These are phyloP conservation scores for Quercus dentata DNA, from an alignment of 306 rosid genomes.

Conservation along the genomic window DNA sequence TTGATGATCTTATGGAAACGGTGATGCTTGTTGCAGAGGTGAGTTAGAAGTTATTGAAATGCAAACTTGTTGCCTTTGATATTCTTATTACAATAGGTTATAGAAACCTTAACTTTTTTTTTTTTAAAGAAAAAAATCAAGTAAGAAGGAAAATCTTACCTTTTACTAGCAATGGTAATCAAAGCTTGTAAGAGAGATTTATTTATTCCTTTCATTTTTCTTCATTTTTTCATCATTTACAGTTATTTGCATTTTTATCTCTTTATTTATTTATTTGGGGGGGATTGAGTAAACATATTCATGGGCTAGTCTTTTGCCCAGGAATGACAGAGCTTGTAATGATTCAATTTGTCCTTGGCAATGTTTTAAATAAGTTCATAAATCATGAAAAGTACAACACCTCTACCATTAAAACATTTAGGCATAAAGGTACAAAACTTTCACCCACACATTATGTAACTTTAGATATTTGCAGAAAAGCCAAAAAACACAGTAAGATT, in stretches of 20 bases:
- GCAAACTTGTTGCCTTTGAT: conserved; percentile 5
- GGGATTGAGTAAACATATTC: neutral
- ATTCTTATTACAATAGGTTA: neutral
- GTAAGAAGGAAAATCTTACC: neutral
- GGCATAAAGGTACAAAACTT: neutral
- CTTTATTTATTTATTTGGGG: too few species aligned
- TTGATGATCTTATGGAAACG: conserved; percentile 91
- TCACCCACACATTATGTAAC: neutral
- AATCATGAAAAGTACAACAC: neutral
- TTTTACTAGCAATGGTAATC: neutral
- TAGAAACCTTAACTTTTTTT: neutral
- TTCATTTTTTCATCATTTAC: neutral
- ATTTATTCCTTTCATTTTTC: neutral
- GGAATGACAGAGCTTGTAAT: neutral
- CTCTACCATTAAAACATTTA: neutral
- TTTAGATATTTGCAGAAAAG: neutral
- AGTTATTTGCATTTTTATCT: neutral
- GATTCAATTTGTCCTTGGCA: neutral
- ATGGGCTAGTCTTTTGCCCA: neutral
- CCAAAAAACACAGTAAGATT: neutral
- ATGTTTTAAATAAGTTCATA: too few species aligned
- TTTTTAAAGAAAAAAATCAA: neutral
- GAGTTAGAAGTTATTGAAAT: conserved; percentile 23
- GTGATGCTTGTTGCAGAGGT: conserved; percentile 97
- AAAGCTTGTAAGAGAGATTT: neutral